These are phyloP conservation scores for Euphorbia pulcherrima DNA, from an alignment of 345 rosid species.

Conservation along the genomic window DNA sequence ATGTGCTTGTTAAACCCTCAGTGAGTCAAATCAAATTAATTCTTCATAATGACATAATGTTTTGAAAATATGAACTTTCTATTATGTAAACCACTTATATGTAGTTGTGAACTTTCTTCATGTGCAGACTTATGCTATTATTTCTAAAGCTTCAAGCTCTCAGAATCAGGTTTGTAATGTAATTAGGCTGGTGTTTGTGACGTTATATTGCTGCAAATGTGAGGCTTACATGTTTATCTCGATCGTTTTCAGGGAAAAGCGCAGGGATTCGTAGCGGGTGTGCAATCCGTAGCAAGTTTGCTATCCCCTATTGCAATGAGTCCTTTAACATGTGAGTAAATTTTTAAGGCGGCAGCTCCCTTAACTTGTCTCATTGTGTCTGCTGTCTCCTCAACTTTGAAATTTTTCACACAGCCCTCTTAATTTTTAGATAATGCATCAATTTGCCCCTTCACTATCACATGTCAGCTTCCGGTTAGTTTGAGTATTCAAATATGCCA, in stretches of 20 bases:
- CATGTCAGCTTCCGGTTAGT: too few species aligned
- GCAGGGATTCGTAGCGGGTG: constrained; percentile 52
- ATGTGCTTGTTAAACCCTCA: constrained; percentile 42
- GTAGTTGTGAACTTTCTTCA: background rate
- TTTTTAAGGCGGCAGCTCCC: too few species aligned
- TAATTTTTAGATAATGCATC: too few species aligned
- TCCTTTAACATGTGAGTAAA: constrained; percentile 51
- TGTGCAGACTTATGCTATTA: constrained; percentile 47
- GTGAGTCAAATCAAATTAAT: constrained; percentile 26
- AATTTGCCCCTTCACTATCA: too few species aligned
- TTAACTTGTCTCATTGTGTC: too few species aligned
- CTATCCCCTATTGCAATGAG: constrained; percentile 52
- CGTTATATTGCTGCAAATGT: too few species aligned
- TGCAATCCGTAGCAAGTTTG: constrained; percentile 43
- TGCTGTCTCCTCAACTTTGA: too few species aligned
- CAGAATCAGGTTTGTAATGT: constrained; percentile 36
- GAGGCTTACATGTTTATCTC: background rate
- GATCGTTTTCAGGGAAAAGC: constrained; percentile 39
- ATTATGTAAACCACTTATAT: too few species aligned
- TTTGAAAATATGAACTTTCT: background rate
- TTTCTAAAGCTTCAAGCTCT: constrained; percentile 52
- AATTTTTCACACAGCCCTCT: too few species aligned
- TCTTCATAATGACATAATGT: too few species aligned
- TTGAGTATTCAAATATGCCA: too few species aligned
- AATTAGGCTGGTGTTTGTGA: too few species aligned